Evolutionary conservation across 2,329 filamentous ascomycete species (phyloP).

Genomic region (Mycogone perniciosa): DNA sequence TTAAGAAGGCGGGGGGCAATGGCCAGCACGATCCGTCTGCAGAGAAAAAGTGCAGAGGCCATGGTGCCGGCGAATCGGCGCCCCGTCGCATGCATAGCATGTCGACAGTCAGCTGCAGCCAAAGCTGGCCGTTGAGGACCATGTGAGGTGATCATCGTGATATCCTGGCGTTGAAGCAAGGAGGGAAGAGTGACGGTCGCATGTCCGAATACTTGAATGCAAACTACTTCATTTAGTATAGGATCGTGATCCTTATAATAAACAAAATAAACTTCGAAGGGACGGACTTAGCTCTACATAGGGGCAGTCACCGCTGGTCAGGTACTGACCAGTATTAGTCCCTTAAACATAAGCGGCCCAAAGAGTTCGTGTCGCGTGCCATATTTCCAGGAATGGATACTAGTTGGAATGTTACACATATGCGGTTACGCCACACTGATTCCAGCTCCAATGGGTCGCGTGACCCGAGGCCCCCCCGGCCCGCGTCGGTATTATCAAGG

Average conservation of each 20-base stretch:
- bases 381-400: background rate
- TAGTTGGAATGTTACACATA: background rate
- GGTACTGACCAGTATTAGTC: background rate
- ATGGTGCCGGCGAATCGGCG: background rate
- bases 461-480: too few relatives aligned
- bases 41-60: background rate
- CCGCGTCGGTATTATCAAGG: too few relatives aligned
- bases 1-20: slow-evolving; percentile 19
- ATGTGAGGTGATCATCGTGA: too few relatives aligned
- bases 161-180: too few relatives aligned
- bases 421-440: background rate
- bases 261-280: too few relatives aligned
- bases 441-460: too few relatives aligned
- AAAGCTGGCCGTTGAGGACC: too few relatives aligned
- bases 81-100: background rate
- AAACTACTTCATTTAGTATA: too few relatives aligned
- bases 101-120: background rate
- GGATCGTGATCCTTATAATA: too few relatives aligned
- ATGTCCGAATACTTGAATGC: too few relatives aligned
- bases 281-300: background rate
- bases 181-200: too few relatives aligned
- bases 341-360: too few relatives aligned
- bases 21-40: background rate
- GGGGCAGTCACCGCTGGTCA: background rate
- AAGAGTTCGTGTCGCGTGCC: background rate